These are phyloP conservation scores for Phaeolepiota aurea DNA, from an alignment of 768 basidiomycete species.

Conservation along the genomic window DNA sequence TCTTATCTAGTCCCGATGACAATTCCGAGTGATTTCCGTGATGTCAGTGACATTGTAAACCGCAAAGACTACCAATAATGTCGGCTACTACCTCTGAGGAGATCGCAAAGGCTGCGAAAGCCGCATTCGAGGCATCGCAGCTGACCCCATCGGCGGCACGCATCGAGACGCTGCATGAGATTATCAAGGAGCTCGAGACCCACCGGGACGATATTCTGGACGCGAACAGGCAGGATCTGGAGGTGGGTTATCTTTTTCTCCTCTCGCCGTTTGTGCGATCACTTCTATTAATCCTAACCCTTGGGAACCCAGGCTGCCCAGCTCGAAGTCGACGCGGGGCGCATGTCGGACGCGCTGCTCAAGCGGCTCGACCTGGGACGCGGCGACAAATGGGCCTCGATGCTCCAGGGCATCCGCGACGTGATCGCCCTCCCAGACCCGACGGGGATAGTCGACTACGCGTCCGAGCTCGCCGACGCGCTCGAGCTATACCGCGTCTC, in stretches of 20 bases:
- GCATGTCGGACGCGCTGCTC: conserved; percentile 77
- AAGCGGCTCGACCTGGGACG: conserved; percentile 75
- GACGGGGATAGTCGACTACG: conserved; percentile 80
- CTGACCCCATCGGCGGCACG: conserved; percentile 63
- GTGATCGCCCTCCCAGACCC: conserved; percentile 85
- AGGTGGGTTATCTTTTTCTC: conserved; percentile 32
- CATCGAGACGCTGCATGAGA: conserved; percentile 60
- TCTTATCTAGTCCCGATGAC: too few species aligned
- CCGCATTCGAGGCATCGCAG: conserved; percentile 84
- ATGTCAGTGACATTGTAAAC: too few species aligned
- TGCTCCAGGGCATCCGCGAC: conserved; percentile 85
- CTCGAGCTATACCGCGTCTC: conserved; percentile 90
- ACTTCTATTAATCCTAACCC: too few species aligned
- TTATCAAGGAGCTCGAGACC: conserved; percentile 56
- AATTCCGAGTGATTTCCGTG: too few species aligned
- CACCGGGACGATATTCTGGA: conserved; percentile 62
- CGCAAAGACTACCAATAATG: too few species aligned
- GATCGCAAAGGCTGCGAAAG: conserved; percentile 75
- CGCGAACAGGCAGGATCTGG: conserved; percentile 78
- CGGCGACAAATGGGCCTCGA: conserved; percentile 88
- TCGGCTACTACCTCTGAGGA: conserved; percentile 21
- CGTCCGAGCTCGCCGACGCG: conserved; percentile 78
- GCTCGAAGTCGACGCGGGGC: conserved; percentile 71
- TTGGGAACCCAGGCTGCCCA: conserved; percentile 81
- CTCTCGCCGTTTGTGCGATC: neutral